These are phyloP conservation scores for Pseudotsuga menziesii DNA, from an alignment of 75 land plant species.

Conservation along the genomic window DNA sequence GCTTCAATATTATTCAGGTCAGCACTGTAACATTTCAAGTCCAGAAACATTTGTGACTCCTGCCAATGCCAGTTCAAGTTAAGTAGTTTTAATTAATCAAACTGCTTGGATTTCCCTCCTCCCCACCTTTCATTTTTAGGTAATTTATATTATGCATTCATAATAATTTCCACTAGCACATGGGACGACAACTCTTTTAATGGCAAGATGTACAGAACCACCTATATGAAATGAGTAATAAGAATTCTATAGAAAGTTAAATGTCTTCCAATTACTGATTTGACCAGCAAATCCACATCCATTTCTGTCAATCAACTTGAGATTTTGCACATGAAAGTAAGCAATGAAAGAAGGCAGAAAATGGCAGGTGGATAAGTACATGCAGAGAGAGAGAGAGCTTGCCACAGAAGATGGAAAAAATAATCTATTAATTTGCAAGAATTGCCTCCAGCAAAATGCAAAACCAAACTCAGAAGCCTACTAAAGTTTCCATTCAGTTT, in stretches of 20 bases:
- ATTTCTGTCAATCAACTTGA: slow-evolving; percentile 6
- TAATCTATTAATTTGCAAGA: slow-evolving; percentile 1
- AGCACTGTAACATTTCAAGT: background rate
- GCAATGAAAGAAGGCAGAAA: background rate
- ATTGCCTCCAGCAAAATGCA: background rate
- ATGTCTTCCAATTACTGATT: background rate
- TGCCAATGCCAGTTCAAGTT: background rate
- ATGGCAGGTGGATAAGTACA: background rate
- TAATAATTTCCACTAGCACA: background rate
- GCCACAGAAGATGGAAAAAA: background rate
- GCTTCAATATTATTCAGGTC: background rate
- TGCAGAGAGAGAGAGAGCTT: background rate
- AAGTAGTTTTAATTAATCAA: background rate
- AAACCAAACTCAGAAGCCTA: slow-evolving; percentile 3
- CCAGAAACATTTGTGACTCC: background rate
- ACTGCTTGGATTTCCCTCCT: background rate
- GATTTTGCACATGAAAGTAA: slow-evolving; percentile 2
- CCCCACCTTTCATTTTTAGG: background rate
- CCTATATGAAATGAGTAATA: background rate
- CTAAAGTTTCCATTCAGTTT: background rate
- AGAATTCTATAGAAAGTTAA: background rate
- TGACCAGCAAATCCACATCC: background rate
- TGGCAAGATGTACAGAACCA: background rate
- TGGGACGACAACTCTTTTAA: background rate
- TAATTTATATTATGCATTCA: background rate